Percentiles rank a stretch among this genome's conserved stretches.
Conservation (phyloP, 768 basidiomycete genomes). For the Lentinula lateritia region DNA sequence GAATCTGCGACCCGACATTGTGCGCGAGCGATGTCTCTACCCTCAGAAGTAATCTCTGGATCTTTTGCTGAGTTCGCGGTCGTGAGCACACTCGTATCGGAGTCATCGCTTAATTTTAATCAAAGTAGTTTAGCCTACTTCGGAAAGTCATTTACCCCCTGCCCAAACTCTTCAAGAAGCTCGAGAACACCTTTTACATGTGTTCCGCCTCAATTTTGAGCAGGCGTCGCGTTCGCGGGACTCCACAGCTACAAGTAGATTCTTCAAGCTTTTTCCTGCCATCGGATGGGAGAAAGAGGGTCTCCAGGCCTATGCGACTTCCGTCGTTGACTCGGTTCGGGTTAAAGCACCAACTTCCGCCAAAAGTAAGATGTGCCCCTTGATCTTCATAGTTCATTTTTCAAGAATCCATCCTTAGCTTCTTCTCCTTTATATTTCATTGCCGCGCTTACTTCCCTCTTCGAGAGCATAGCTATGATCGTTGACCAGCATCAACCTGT, state of each 20-base stretch:
- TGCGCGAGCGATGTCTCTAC: slow-evolving; percentile 83
- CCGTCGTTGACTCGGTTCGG: slow-evolving; percentile 87
- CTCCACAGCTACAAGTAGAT: slow-evolving; percentile 83
- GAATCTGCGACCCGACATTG: slow-evolving; percentile 91
- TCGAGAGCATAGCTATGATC: slow-evolving; percentile 93
- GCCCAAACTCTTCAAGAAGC: slow-evolving; percentile 74
- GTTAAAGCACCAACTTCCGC: slow-evolving; percentile 71
- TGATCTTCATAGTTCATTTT: background rate
- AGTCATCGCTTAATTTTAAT: slow-evolving; percentile 1
- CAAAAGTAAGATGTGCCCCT: slow-evolving; percentile 54
- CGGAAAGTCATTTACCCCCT: slow-evolving; percentile 83
- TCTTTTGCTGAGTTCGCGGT: slow-evolving; percentile 85
- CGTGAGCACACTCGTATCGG: slow-evolving; percentile 40
- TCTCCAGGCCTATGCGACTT: slow-evolving; percentile 85
- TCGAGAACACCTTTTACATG: slow-evolving; percentile 65
- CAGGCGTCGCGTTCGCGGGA: slow-evolving; percentile 78
- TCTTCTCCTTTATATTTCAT: slow-evolving; percentile 93
- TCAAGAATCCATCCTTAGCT: slow-evolving; percentile 40
- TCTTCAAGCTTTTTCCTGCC: slow-evolving; percentile 94
- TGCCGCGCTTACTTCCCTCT: slow-evolving; percentile 82
- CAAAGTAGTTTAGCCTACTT: slow-evolving; percentile 64
- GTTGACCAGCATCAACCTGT: slow-evolving; percentile 97
- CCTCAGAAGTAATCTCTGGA: slow-evolving; percentile 71
- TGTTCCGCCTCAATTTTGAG: slow-evolving; percentile 78
- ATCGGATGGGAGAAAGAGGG: slow-evolving; percentile 94